Base-by-base conservation (phyloP, 2,329 filamentous ascomycete genomes). In the Cercospora zeina region DNA sequence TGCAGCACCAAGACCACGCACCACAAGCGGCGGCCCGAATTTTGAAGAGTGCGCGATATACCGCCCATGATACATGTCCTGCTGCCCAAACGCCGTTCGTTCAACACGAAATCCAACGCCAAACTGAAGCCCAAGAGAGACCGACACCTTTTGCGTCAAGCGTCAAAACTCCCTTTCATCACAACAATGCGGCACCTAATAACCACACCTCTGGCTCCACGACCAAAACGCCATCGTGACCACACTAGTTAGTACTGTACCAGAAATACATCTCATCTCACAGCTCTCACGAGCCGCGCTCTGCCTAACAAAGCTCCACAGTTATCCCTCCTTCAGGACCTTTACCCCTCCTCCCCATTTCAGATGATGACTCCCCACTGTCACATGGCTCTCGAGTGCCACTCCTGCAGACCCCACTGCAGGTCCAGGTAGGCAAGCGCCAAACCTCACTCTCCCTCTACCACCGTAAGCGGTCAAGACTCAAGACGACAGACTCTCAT, bases 51-150 rank as follows among this genome's bases (percentile, higher is more conserved):
- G 13, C 27, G 16, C 27, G 37, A 53, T 34, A 45, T 30, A 49
- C 37, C 16, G 30, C 19, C 30, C 45, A 33, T n/a, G 24, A 30
- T 36, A n/a, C 27, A 16, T 39, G 24, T 27, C 51, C 51, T 47
- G 27, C 58, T 61, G 58, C 51, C 39, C 58, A 47, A 36, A 37
- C 59, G 21, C 51, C 36, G 51, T 36, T 31, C 14, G 54, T 36
- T 30, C 36, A 39, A 8, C 34, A 36, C 34, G 34, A 39, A 50
- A 60, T 3, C 6, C 24, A 27, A 3, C 24, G 24, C 24, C 24
- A 27, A 27, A 27, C 3, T 27, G 24, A 27, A 27, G 24, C n/a
- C n/a, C n/a, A n/a, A n/a, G n/a, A n/a, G n/a, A n/a, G n/a, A n/a
- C n/a, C n/a, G n/a, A n/a, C n/a, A n/a, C n/a, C n/a, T n/a, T n/a